Conservation (phyloP, 306 rosid genomes). For the peach (Prunus persica) region DNA sequence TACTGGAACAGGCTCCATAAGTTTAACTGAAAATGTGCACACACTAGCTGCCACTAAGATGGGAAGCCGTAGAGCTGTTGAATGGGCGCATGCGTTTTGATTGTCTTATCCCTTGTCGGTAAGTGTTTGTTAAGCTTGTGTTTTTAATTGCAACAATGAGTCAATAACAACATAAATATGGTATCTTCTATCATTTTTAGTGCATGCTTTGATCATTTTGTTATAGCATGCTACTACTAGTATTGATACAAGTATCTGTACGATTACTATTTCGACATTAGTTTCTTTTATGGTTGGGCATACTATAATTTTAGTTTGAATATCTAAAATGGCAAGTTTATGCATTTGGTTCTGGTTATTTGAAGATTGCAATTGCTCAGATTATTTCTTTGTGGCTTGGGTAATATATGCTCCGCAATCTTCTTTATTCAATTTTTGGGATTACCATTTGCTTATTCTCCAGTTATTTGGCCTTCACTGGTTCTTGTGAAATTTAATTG, state of each 20-base stretch:
- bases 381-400: background rate
- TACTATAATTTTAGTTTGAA: background rate
- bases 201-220: background rate
- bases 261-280: no score
- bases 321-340: background rate
- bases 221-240: background rate
- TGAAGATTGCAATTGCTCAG: background rate
- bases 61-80: slow-evolving; percentile 98
- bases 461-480: no score
- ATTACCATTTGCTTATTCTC: no score
- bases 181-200: background rate
- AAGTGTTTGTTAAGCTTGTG: slow-evolving; percentile 31
- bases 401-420: background rate
- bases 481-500: no score
- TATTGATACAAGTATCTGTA: background rate
- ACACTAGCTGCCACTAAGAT: slow-evolving; percentile 96
- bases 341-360: background rate
- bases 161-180: background rate
- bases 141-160: slow-evolving; percentile 13
- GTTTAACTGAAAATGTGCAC: slow-evolving; percentile 91
- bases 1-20: slow-evolving; percentile 86
- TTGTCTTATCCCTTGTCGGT: slow-evolving; percentile 87
- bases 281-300: background rate
- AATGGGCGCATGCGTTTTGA: slow-evolving; percentile 81
- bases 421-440: background rate